Base-by-base conservation (phyloP, 2,329 filamentous ascomycete species). In the Calonectria pseudoreteaudii region DNA sequence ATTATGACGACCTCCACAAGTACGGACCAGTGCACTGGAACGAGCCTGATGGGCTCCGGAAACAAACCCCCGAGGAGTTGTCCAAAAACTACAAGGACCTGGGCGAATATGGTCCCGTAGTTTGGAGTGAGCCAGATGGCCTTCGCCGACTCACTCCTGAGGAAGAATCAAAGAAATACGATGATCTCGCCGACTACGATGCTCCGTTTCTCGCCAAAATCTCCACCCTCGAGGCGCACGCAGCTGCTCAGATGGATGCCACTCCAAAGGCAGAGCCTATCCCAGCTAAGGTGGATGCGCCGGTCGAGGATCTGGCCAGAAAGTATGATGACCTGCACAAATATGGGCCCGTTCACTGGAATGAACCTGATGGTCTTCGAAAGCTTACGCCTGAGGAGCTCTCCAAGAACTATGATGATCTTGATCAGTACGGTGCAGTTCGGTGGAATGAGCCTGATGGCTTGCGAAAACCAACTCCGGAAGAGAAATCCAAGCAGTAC, bases 311-410 rank as follows among this genome's bases (percentile, higher is more conserved):
- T 49, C 68, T 80, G 18, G 70, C 82, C 36, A 74, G 80, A 38
- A 79, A 84, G 67, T 86, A 88, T 70, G 81, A 87, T 3, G 87
- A 90, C 62, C 78, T 89, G 58, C 76, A 83, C 70, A 80, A 85
- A 49, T 88, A 87, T 72, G 81, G 80, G 1, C 82, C 85, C 5
- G 80, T 83, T 14, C 76, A 75, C 18, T 85, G 84, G 82, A 85
- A 85, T 20, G 84, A 86, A 65, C 82, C 83, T 0, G 81, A 88
- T 75, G 87, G 87, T 47, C 83, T 85, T 44, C 77, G 79, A 16
- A 74, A 80, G 23, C 76, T 80, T 65, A 82, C 81, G 2, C 80
- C 81, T 7, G 84, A 83, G 68, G 84, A 85, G 38, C 74, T 81
- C 20, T 82, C 85, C 5, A 83, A 83, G 70, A 76, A 84, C 3